Conservation (phyloP, 768 basidiomycete species). For the Hortiboletus campestris region DNA sequence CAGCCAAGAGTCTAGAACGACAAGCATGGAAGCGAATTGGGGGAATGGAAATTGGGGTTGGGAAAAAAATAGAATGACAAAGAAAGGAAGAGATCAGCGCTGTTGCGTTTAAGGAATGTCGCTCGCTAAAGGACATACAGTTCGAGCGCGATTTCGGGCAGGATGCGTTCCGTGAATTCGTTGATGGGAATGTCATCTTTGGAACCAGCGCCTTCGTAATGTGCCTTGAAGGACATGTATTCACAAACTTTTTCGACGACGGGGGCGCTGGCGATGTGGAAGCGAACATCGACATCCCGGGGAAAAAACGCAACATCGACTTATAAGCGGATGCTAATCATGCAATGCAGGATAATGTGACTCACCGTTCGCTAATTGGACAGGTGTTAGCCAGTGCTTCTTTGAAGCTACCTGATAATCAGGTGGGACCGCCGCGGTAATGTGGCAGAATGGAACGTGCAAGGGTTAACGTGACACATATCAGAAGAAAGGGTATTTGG, state of each 20-base stretch:
- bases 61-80: not conserved
- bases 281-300: not conserved
- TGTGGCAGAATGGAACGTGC: conserved; percentile 6
- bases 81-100: conserved; percentile 14
- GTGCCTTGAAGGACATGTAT: conserved; percentile 81
- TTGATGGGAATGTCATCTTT: conserved; percentile 76
- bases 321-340: conserved; percentile 2
- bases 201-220: conserved; percentile 66
- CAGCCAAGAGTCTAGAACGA: conserved; percentile 50
- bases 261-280: conserved; percentile 43
- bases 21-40: not conserved
- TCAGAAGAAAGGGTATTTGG: conserved; percentile 11
- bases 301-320: not conserved
- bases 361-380: conserved; percentile 69
- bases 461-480: not conserved
- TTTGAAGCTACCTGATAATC: conserved; percentile 66
- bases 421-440: conserved; percentile 7
- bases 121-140: conserved; percentile 55
- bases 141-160: conserved; percentile 85
- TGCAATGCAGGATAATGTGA: not conserved
- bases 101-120: not conserved
- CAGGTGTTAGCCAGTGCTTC: conserved; percentile 74
- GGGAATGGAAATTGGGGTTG: conserved; percentile 3
- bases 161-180: conserved; percentile 80
- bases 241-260: conserved; percentile 88